Base-by-base conservation (phyloP, 2,329 filamentous ascomycete genomes). In the Ophiobolus disseminans region DNA sequence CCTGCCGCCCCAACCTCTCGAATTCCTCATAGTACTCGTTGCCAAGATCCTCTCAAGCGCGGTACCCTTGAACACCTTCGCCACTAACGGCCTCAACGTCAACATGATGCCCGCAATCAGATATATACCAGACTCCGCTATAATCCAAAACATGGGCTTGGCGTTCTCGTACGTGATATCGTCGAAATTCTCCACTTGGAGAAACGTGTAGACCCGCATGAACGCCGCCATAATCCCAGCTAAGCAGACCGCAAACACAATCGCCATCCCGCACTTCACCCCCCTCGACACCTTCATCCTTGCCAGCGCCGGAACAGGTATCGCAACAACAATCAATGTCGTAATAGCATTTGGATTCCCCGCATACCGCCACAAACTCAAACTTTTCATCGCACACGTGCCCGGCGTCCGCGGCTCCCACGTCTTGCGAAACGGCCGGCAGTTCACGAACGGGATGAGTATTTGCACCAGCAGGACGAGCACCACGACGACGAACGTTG, bases 361-460 rank as follows among this genome's bases (percentile, higher is more conserved):
- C 8, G 62, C 21, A 40, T 55, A 65, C 9, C 58, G 51, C 62
- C 62, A 65, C 7, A 65, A 40, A 2, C 21, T 22, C 1, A 60
- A 41, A 2, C 17, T 40, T 4, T 45, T 17, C 16, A 63, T 54
- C 5, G 54, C 40, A 40, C 62, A 65, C 2, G 10, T 25, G 7
- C 53, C 54, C 5, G 37, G 16, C 2, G 7, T 32, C 9, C 16
- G 16, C 5, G 45, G 36, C 3, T 49, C 40, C 61, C 59, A 65
- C 10, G 39, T 60, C 1, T 53, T 36, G 16, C 42, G 25, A 36
- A 65, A 62, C n/a, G 62, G 62, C 17, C 48, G 54, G 48, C 62
- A 63, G 31, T 65, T 65, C 17, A 42, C 42, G 32, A 65, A 58
- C 4, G 62, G 62, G 23, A 63, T 58, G 11, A 65, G 25, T 40